These are phyloP conservation scores for Colletotrichum karsti DNA, from an alignment of 2,329 filamentous ascomycete genomes.

Conservation along the genomic window DNA sequence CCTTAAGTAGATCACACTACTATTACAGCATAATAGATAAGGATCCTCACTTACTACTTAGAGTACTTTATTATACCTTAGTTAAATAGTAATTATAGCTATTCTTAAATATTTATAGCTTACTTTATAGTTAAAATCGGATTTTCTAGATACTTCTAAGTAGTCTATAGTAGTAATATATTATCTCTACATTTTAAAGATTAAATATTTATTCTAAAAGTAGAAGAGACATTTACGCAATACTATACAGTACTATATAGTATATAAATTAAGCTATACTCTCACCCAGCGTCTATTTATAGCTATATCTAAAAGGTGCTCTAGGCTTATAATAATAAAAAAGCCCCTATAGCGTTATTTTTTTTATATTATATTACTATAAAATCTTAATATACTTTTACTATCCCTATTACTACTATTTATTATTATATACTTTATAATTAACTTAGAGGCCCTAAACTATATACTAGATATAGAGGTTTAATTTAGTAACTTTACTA, in stretches of 20 bases:
- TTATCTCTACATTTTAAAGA: too few species aligned
- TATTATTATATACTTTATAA: background rate
- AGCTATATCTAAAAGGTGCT: background rate
- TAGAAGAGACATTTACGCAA: too few species aligned
- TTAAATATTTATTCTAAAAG: too few species aligned
- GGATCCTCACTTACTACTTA: too few species aligned
- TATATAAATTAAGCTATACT: background rate
- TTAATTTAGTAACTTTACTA: background rate
- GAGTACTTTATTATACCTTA: too few species aligned
- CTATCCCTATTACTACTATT: background rate
- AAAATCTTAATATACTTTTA: background rate
- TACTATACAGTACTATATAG: background rate
- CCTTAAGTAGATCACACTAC: too few species aligned
- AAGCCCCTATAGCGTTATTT: background rate
- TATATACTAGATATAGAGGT: background rate
- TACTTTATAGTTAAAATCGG: too few species aligned
- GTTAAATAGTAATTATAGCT: too few species aligned
- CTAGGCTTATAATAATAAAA: background rate
- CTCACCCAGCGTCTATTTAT: background rate
- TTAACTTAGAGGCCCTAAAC: background rate
- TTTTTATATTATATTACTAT: background rate
- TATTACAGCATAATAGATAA: too few species aligned
- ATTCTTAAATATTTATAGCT: too few species aligned
- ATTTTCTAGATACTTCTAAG: too few species aligned
- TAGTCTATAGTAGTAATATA: too few species aligned